Evolutionary conservation across 352 stramenopile genomes (phyloP).

Genomic region (Aphanomyces invadans): DNA sequence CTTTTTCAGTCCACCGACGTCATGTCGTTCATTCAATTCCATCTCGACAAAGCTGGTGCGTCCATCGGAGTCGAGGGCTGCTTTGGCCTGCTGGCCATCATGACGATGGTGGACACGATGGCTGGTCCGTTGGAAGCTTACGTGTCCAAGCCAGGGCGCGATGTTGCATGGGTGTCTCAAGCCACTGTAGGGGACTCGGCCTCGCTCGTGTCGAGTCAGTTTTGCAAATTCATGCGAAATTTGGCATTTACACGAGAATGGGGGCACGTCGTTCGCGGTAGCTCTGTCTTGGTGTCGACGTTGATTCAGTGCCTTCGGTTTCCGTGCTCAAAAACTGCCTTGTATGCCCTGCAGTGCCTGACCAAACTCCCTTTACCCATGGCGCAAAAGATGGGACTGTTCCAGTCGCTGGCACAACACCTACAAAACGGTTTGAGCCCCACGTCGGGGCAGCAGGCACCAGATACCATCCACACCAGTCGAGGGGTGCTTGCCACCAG

Average conservation of each 20-base stretch:
- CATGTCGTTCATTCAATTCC: neutral
- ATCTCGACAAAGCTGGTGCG: neutral
- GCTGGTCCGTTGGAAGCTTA: neutral
- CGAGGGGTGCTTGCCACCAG: neutral
- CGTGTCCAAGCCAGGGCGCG: neutral
- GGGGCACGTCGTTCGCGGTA: neutral
- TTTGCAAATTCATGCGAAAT: conserved; percentile 10
- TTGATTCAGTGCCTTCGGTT: neutral
- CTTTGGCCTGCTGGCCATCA: neutral
- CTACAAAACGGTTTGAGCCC: neutral
- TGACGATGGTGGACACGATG: neutral
- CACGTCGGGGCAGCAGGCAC: neutral
- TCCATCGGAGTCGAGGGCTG: neutral
- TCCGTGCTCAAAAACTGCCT: neutral
- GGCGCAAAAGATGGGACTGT: neutral
- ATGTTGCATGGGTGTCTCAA: neutral
- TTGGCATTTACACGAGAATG: neutral
- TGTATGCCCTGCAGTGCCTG: neutral
- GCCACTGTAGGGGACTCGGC: neutral
- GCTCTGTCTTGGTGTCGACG: neutral
- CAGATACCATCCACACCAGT: neutral
- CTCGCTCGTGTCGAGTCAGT: neutral
- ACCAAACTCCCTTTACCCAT: neutral
- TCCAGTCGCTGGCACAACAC: neutral
- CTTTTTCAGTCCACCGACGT: neutral